Base-by-base conservation (phyloP, 257 asterid genomes). In the Cynanchum wilfordii region DNA sequence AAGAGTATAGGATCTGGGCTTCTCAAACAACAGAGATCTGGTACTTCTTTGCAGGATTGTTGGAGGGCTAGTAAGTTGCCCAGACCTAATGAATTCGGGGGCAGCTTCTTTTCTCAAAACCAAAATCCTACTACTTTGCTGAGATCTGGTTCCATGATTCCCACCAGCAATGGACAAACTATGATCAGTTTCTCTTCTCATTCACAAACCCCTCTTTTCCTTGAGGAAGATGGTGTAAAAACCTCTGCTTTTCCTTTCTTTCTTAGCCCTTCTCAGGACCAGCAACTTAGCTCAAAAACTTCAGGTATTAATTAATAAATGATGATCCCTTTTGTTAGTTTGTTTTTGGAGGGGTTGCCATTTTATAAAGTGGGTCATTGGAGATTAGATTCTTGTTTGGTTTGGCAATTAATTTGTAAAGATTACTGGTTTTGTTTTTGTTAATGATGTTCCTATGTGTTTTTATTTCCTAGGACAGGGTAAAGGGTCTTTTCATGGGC, bases 1-100 rank as follows among this genome's bases (percentile, higher is more conserved):
- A 57, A 50, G 38, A 63, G 55, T 40, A 57, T 67, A 68, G 85
- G 85, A 84, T 78, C 84, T 78, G 80, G 77, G 73, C 42, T 24
- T 27, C 52, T 77, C 52, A 80, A 80, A 65, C 79, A 51, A 45
- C 76, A 78, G 74, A 84, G 84, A 84, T 81, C 88, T 74, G 79
- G 76, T 27, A n/a, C 72, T 54, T 62, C 65, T 65, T 51, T 71
- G 63, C 73, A 76, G 36, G 76, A 70, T 13, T 24, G 36, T 20
- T 79, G 76, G 85, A 75, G 83, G 72, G 19, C 54, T 1, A 54
- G 42, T 25, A 84, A 81, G 69, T 33, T 67, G 0, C 67, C 75
- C 0, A 79, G 56, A 69, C 33, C 75, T 65, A 55, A 79, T 65
- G 80, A 75, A 55, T 75, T 68, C 9, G 66, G 71, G 8, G 59